Evolutionary conservation across 768 basidiomycete species (phyloP), one percentile per base, ranked within the genome.

Genomic region (Lactarius vividus): DNA sequence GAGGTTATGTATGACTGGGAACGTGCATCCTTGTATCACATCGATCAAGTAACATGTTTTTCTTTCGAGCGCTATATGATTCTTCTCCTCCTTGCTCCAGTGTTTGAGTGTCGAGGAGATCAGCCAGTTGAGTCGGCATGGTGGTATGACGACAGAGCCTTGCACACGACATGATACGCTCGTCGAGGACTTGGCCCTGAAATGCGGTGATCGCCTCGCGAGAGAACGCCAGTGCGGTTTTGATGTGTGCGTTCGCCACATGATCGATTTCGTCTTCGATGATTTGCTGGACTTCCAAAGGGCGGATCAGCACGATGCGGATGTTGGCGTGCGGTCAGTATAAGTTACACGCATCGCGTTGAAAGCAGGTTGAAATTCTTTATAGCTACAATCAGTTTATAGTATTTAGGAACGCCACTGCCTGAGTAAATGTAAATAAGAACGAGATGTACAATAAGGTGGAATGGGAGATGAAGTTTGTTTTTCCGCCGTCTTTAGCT

Each of bases 151-250:
- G 15, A n/a, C 10, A 4, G 11, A 23, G 18, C 44, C 44, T 46
- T 33, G 4, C 11, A 3, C 44, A 37, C 4, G 35, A 37, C 11
- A 37, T 3, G 35, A 37, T 77, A 11, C 64, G 57, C 40, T 66
- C 72, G 60, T 78, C 70, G 61, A 77, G 44, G 11, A 59, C 42
- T 68, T 77, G 78, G 62, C 70, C 61, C 59, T 75, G 65, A 72
- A 80, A 79, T 9, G 74, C 71, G 28, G 74, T 63, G 61, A 80
- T 73, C 15, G 71, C 71, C 67, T 76, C 72, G 40, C 71, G 71
- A 40, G 79, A 68, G 69, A 81, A 81, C 49, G 79, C 78, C 64
- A 80, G 80, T 1, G 79, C 74, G 6, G 71, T 79, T n/a, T 72
- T 70, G 66, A 81, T 62, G 70, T 79, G 78, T 6, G 70, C 70